phyloP scores from a whole-genome alignment of 164 flowering plant species.

The Vitis vinifera region DNA sequence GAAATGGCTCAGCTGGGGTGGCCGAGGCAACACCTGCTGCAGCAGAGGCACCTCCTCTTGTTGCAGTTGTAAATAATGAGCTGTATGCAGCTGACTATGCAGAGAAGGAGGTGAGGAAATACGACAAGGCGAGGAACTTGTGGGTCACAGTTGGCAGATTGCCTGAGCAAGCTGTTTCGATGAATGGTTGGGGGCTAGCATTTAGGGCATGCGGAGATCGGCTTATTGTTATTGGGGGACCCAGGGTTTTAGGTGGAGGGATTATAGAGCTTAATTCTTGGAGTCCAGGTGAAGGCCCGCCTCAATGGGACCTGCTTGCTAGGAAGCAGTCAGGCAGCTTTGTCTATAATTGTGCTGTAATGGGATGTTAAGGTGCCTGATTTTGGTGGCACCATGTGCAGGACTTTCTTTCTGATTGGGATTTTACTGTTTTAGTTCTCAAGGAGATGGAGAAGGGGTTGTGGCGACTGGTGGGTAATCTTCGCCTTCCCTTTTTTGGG shows the following conservation, averaged over 20 bases:
- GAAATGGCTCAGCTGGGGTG: conserved; percentile 10
- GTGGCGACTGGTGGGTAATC: conserved; percentile 21
- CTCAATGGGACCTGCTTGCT: conserved; percentile 34
- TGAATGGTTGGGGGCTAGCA: conserved; percentile 50
- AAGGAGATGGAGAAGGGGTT: conserved; percentile 3
- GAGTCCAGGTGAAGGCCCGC: conserved; percentile 31
- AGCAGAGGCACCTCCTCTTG: conserved; percentile 44
- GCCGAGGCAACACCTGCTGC: conserved; percentile 18
- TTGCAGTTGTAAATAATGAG: conserved; percentile 43
- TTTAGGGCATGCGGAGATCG: conserved; percentile 43
- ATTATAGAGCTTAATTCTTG: conserved; percentile 37
- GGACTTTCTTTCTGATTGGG: conserved; percentile 3
- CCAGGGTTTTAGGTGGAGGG: conserved; percentile 26
- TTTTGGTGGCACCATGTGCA: neutral
- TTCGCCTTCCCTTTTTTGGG: conserved; percentile 17
- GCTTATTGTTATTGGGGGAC: conserved; percentile 38
- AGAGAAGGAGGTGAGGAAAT: conserved; percentile 30
- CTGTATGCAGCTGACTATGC: conserved; percentile 46
- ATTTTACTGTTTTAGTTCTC: conserved; percentile 7
- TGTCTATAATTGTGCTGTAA: conserved; percentile 43
- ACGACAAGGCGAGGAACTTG: conserved; percentile 27
- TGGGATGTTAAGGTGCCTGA: conserved; percentile 34
- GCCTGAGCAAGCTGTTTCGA: conserved; percentile 40
- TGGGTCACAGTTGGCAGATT: conserved; percentile 36
- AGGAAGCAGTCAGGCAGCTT: conserved; percentile 27